These are phyloP conservation scores for Auricularia cornea DNA, from an alignment of 768 basidiomycete species.

Conservation along the genomic window DNA sequence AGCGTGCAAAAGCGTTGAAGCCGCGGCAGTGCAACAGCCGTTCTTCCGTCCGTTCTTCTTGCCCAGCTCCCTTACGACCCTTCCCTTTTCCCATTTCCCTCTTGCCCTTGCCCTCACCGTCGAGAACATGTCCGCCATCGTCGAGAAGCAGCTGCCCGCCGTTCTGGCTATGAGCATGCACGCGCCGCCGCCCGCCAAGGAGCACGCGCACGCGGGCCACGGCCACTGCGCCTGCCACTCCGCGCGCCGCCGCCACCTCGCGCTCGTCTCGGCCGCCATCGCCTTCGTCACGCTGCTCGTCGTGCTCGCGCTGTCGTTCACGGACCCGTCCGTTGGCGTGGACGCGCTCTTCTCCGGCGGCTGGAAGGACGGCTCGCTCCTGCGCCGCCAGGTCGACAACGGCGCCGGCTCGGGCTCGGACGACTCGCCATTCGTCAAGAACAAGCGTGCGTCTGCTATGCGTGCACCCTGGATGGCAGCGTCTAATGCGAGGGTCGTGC, in stretches of 20 bases:
- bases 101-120: not conserved
- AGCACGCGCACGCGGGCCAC: not conserved
- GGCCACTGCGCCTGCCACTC: not conserved
- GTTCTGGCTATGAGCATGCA: not conserved
- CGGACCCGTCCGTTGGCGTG: not conserved
- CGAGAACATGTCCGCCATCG: not conserved
- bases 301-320: not conserved
- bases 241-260: not conserved
- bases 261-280: not conserved
- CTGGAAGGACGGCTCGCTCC: not conserved
- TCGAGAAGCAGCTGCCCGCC: not conserved
- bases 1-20: too few species aligned
- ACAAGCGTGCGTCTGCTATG: slow-evolving; percentile 9
- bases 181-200: not conserved
- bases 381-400: not conserved
- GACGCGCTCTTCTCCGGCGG: not conserved
- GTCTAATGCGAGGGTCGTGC: not conserved
- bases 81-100: not conserved
- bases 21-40: too few species aligned
- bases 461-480: not conserved
- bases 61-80: not conserved
- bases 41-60: too few species aligned
- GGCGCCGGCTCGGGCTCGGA: not conserved
- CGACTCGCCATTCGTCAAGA: slow-evolving; percentile 8
- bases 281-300: not conserved